Conservation (phyloP, 768 basidiomycete species). For the Mycena albidolilacea region DNA sequence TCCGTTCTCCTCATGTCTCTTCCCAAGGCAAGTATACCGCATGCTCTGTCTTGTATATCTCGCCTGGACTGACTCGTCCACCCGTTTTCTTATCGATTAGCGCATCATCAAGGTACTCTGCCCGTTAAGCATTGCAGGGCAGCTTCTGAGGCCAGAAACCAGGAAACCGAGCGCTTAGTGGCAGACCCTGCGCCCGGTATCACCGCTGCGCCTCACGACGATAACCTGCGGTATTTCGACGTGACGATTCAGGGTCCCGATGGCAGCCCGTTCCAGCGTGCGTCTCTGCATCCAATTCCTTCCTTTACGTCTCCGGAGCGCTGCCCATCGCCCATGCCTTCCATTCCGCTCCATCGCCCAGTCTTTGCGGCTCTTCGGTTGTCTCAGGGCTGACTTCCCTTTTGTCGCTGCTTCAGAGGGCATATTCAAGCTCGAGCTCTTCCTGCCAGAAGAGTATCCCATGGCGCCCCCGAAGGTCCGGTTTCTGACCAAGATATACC, state of each 20-base stretch:
- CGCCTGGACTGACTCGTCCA: conserved; percentile 1
- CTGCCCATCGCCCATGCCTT: not conserved
- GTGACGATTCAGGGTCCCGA: conserved; percentile 96
- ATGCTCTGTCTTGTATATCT: not conserved
- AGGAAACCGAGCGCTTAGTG: conserved; percentile 98
- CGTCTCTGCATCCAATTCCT: conserved; percentile 41
- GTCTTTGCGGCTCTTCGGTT: not conserved
- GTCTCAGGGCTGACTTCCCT: conserved; percentile 1
- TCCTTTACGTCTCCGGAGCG: conserved; percentile 26
- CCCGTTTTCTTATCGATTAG: conserved; percentile 49
- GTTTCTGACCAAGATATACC: conserved; percentile 98
- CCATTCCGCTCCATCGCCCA: not conserved
- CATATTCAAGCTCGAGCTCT: conserved; percentile 95
- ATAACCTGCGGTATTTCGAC: conserved; percentile 98
- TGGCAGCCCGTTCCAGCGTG: conserved; percentile 92
- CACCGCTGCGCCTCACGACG: conserved; percentile 94
- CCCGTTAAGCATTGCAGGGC: conserved; percentile 27
- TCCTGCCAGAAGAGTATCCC: conserved; percentile 98
- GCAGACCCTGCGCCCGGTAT: conserved; percentile 98
- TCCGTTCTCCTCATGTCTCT: conserved; percentile 57
- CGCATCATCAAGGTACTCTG: conserved; percentile 65
- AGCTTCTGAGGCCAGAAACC: conserved; percentile 28
- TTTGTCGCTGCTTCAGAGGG: conserved; percentile 70
- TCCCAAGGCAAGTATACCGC: conserved; percentile 61
- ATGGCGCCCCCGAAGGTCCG: conserved; percentile 99